Conservation (phyloP, 2,329 filamentous ascomycete species). For the Sordariomycetes sp. region DNA sequence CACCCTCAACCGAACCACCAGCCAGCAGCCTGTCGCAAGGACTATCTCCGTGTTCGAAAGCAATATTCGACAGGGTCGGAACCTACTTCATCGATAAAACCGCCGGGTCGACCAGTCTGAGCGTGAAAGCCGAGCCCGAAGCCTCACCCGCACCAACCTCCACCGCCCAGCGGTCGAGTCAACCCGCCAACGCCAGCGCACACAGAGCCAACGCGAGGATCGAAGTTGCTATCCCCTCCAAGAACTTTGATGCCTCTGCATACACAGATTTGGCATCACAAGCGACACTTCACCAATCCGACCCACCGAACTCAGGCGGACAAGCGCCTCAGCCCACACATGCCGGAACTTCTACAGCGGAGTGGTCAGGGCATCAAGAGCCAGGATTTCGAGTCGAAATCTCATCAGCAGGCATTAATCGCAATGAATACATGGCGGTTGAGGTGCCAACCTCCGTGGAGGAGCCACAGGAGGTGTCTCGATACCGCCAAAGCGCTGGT, state of each 20-base stretch:
- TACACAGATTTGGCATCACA: too few relatives aligned
- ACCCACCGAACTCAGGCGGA: too few relatives aligned
- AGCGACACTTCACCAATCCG: too few relatives aligned
- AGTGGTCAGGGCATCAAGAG: background rate
- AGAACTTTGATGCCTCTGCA: constrained; percentile 26
- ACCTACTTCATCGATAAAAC: too few relatives aligned
- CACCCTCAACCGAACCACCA: constrained; percentile 8
- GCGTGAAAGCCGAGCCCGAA: background rate
- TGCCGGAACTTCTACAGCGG: constrained; percentile 7
- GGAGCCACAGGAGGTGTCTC: constrained; percentile 38
- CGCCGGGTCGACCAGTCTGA: too few relatives aligned
- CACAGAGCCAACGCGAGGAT: constrained; percentile 20
- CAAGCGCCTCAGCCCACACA: constrained; percentile 6
- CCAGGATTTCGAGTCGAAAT: constrained; percentile 39
- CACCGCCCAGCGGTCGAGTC: constrained; percentile 5
- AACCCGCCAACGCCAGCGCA: background rate
- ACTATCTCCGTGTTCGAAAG: constrained; percentile 37
- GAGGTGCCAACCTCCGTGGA: constrained; percentile 35
- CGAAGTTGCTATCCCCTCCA: constrained; percentile 38
- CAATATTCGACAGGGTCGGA: background rate
- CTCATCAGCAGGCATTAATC: constrained; percentile 32
- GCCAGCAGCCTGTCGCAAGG: constrained; percentile 24
- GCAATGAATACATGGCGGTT: constrained; percentile 42
- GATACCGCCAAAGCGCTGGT: too few relatives aligned
- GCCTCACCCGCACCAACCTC: background rate